Evolutionary conservation across 73 alveolate genomes (phyloP), one percentile per base, ranked within the genome.

Genomic region (Paramecium bursaria): DNA sequence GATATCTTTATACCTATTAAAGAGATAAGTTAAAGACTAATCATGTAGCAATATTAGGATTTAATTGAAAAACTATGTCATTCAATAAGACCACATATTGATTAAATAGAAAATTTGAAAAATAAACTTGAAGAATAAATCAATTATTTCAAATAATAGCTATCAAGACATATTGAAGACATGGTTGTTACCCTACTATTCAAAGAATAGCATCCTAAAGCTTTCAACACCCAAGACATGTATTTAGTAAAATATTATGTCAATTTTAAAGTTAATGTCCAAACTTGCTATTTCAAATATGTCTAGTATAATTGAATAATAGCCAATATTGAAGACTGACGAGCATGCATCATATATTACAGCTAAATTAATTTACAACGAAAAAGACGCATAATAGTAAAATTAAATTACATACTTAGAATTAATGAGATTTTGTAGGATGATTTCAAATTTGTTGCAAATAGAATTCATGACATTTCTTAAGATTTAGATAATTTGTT

Each of bases 21-120:
- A 67, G 82, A 67, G 4, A 33, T 67, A 4, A 31, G 44, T 11
- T 30, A 3, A 17, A 67, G 27, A 10, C 55, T 67, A n/a, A 21
- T 39, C 33, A 67, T 10, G 9, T 39, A 67, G 21, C 5, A 1
- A n/a, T 15, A 53, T 1, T 6, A 2, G 19, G 44, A 67, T 67
- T 21, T 67, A 9, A 46, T 42, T 67, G 60, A 10, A 17, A 57
- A 67, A 39, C 21, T 11, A 13, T 39, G 44, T 39, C 10, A n/a
- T 3, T 39, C 3, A 39, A 14, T 42, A 47, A 35, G 47, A 35
- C 82, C 60, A 39, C 27, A 39, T 15, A 15, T 67, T 14, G 44
- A 67, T 67, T 53, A 67, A 44, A 67, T 57, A 0, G 53, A 67
- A 67, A 25, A 67, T 21, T 35, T 35, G 10, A 67, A 57, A 67